Conservation (phyloP, 805 yeast species). For the Candida quercuum region DNA sequence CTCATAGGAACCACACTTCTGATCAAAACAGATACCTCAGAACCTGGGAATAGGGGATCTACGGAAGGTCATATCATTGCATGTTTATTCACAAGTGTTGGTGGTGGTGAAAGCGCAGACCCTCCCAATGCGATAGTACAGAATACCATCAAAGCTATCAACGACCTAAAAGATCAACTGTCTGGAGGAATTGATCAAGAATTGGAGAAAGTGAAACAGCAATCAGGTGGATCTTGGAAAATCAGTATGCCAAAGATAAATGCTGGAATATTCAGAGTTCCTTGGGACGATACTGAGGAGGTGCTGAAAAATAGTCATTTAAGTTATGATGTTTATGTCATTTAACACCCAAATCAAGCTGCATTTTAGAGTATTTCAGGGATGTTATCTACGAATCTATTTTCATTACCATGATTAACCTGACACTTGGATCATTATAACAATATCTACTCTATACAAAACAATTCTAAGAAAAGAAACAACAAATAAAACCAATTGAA, state of each 20-base stretch:
- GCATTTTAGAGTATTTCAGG: too few relatives aligned
- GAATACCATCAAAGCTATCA: conserved; percentile 46
- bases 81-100: conserved; percentile 68
- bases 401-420: too few relatives aligned
- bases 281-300: conserved; percentile 66
- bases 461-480: too few relatives aligned
- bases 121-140: conserved; percentile 40
- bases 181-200: not conserved
- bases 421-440: too few relatives aligned
- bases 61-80: conserved; percentile 32
- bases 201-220: not conserved
- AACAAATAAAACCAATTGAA: too few relatives aligned
- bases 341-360: too few relatives aligned
- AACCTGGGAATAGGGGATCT: conserved; percentile 27
- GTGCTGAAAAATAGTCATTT: conserved; percentile 34
- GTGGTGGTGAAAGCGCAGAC: conserved; percentile 40
- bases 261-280: conserved; percentile 74
- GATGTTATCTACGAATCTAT: too few relatives aligned
- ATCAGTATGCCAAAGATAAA: conserved; percentile 74
- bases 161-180: conserved; percentile 38
- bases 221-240: conserved; percentile 14
- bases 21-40: conserved; percentile 29
- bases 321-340: conserved; percentile 42
- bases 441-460: too few relatives aligned
- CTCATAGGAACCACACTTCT: conserved; percentile 54